A percentile compares a stretch with the other conserved stretches of the same genome.
These are phyloP conservation scores for Vitis rotundifolia DNA, from an alignment of 164 flowering plant genomes.

Conservation along the genomic window DNA sequence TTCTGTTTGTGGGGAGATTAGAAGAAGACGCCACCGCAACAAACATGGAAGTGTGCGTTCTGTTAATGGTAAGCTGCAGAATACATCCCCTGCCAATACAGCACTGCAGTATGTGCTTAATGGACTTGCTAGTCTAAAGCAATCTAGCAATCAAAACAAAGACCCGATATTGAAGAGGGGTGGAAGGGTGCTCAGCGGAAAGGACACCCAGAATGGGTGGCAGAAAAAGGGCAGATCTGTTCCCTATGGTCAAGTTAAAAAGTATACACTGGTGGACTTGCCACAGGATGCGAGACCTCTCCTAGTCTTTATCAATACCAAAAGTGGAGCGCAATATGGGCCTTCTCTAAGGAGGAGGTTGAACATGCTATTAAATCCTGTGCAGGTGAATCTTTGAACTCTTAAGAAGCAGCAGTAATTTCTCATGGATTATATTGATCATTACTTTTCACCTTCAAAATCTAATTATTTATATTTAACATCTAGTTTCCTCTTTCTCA, in stretches of 20 bases:
- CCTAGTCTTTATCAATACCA: slow-evolving; percentile 71
- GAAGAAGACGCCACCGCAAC: slow-evolving; percentile 46
- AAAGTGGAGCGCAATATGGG: slow-evolving; percentile 79
- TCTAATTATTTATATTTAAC: too few species aligned
- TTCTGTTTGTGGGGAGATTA: slow-evolving; percentile 51
- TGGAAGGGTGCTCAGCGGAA: slow-evolving; percentile 18
- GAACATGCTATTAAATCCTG: slow-evolving; percentile 74
- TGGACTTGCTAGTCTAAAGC: slow-evolving; percentile 46
- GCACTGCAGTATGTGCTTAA: slow-evolving; percentile 40
- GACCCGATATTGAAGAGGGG: slow-evolving; percentile 22
- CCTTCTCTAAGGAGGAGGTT: slow-evolving; percentile 51
- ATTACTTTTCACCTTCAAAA: too few species aligned
- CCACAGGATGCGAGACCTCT: slow-evolving; percentile 75
- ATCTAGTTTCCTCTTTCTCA: too few species aligned
- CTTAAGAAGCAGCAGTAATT: neutral
- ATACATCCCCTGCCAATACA: slow-evolving; percentile 35
- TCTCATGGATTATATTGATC: too few species aligned
- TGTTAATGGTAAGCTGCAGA: slow-evolving; percentile 35
- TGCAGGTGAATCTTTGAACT: slow-evolving; percentile 48
- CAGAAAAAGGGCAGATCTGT: slow-evolving; percentile 22
- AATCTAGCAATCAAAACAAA: slow-evolving; percentile 29
- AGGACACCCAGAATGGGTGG: slow-evolving; percentile 25
- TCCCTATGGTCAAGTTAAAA: slow-evolving; percentile 26
- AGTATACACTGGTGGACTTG: slow-evolving; percentile 50
- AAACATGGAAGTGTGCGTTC: slow-evolving; percentile 37